Evolutionary conservation across 78 protist genomes (phyloP).

Genomic region (Dictyostelium brefeldianum): DNA sequence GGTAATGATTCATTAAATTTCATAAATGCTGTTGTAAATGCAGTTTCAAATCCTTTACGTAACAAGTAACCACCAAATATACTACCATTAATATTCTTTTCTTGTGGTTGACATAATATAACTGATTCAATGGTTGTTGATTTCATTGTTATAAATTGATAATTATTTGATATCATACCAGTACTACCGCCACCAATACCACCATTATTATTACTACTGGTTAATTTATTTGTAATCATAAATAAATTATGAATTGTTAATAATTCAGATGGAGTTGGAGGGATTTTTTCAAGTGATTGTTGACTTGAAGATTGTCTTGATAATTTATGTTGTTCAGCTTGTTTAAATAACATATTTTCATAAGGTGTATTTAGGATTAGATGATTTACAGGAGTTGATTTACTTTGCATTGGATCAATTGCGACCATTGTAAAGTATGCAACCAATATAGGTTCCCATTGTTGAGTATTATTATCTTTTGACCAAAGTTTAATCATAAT

Average conservation of each 20-base stretch:
- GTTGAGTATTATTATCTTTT: slow-evolving; percentile 6
- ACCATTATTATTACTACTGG: too few relatives aligned
- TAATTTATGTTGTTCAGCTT: slow-evolving; percentile 44
- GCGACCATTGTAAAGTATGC: slow-evolving; percentile 85
- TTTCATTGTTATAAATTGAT: slow-evolving; percentile 50
- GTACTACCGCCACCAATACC: too few relatives aligned
- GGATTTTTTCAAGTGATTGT: slow-evolving; percentile 28
- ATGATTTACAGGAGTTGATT: slow-evolving; percentile 24
- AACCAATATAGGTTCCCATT: slow-evolving; percentile 62
- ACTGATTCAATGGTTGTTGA: slow-evolving; percentile 20
- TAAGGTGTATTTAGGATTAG: not conserved
- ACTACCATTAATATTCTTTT: slow-evolving; percentile 69
- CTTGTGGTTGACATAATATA: slow-evolving; percentile 84
- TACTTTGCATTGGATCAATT: slow-evolving; percentile 43
- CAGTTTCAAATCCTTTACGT: slow-evolving; percentile 77
- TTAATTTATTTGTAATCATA: not conserved
- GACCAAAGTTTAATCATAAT: slow-evolving; percentile 60
- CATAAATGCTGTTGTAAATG: slow-evolving; percentile 48
- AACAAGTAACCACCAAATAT: slow-evolving; percentile 83
- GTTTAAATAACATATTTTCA: slow-evolving; percentile 33
- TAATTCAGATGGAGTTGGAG: slow-evolving; percentile 58
- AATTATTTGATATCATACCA: not conserved
- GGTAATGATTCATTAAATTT: slow-evolving; percentile 51
- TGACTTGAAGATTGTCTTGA: not conserved
- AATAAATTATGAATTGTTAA: slow-evolving; percentile 69